Evolutionary conservation across 768 basidiomycete species (phyloP).

Genomic region (Tulasnella sp.): DNA sequence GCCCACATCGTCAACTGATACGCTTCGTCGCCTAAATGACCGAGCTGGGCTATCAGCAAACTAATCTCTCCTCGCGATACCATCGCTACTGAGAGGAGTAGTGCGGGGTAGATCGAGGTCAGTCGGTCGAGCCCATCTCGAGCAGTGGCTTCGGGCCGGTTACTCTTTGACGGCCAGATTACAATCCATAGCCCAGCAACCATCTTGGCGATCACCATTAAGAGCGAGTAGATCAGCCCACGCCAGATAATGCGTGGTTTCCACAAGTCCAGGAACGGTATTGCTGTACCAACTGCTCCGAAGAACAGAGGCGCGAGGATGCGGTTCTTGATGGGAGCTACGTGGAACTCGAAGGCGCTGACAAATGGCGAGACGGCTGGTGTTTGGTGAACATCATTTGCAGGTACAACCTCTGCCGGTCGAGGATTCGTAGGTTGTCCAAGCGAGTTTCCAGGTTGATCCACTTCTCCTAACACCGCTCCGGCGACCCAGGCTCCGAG

Average conservation of each 20-base stretch:
- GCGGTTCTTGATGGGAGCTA: constrained; percentile 30
- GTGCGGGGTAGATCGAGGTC: not conserved
- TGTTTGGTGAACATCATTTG: constrained; percentile 18
- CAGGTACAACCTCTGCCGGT: not conserved
- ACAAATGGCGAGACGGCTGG: constrained; percentile 13
- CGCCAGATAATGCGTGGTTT: constrained; percentile 33
- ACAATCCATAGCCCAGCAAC: constrained; percentile 35
- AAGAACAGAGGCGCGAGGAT: constrained; percentile 56
- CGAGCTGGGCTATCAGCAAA: constrained; percentile 40
- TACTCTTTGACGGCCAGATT: constrained; percentile 3
- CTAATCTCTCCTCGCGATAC: constrained; percentile 60
- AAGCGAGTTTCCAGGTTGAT: not conserved
- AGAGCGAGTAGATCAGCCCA: constrained; percentile 43
- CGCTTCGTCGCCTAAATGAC: constrained; percentile 29
- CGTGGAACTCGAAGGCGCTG: constrained; percentile 27
- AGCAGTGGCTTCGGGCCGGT: not conserved
- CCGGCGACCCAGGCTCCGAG: constrained; percentile 55
- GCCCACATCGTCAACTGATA: constrained; percentile 49
- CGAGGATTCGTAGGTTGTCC: not conserved
- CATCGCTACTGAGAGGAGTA: constrained; percentile 41
- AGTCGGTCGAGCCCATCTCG: too few species aligned
- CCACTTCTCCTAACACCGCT: constrained; percentile 32
- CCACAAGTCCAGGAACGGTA: constrained; percentile 39
- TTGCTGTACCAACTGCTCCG: constrained; percentile 45
- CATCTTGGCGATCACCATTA: constrained; percentile 47